Evolutionary conservation across 1,284 basidiomycete species (phyloP).

Genomic region (Cutaneotrichosporon daszewskae): DNA sequence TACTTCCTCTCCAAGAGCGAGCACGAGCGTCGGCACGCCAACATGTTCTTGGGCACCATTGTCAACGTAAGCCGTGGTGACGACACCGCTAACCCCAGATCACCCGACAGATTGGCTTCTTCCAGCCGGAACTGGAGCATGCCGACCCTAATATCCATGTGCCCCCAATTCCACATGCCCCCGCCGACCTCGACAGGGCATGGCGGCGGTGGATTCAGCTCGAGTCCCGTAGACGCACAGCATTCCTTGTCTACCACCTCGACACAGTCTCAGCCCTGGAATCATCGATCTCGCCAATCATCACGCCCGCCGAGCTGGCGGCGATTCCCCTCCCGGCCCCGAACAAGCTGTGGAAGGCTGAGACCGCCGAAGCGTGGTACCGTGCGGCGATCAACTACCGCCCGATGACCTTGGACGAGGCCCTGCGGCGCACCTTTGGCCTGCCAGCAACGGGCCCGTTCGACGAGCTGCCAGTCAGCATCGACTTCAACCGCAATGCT

Average conservation of each 20-base stretch:
- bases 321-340: conserved; percentile 48
- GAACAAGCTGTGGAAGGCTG: conserved; percentile 48
- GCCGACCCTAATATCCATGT: conserved; percentile 22
- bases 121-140: conserved; percentile 41
- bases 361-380: conserved; percentile 43
- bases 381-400: conserved; percentile 33
- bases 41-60: conserved; percentile 46
- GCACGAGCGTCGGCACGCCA: conserved; percentile 41
- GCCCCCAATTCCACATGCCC: conserved; percentile 30
- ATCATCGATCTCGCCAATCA: conserved; percentile 42
- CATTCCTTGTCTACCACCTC: conserved; percentile 48
- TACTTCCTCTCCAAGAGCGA: conserved; percentile 46
- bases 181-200: conserved; percentile 36
- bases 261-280: conserved; percentile 49
- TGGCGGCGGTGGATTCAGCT: conserved; percentile 50
- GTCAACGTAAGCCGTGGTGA: conserved; percentile 31
- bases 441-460: conserved; percentile 36
- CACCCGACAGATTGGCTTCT: conserved; percentile 47
- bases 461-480: conserved; percentile 31
- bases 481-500: conserved; percentile 34
- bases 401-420: conserved; percentile 42
- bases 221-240: conserved; percentile 47
- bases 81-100: conserved; percentile 27
- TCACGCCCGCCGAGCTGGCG: conserved; percentile 41
- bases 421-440: conserved; percentile 43